Evolutionary conservation across 257 asterid species (phyloP).

Genomic region (Fraxinus cuspidata): DNA sequence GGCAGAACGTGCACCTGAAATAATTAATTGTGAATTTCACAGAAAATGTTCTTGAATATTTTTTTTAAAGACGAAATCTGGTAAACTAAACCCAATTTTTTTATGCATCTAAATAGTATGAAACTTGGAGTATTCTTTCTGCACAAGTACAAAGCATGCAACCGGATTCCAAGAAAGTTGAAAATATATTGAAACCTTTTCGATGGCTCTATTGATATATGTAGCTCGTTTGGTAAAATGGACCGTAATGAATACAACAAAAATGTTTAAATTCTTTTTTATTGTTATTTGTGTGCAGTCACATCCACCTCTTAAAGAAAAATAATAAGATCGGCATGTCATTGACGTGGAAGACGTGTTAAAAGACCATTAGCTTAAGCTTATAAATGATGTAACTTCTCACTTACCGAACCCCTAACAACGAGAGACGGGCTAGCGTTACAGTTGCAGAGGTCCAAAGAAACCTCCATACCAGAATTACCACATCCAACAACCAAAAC

Average conservation of each 20-base stretch:
- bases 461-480: slow-evolving; percentile 54
- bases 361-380: neutral
- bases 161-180: slow-evolving; percentile 2
- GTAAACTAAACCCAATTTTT: no score
- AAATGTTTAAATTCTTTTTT: no score
- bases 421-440: slow-evolving; percentile 43
- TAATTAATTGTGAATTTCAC: neutral
- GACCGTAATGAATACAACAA: no score
- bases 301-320: neutral
- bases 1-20: slow-evolving; percentile 45
- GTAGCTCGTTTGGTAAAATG: no score
- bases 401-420: slow-evolving; percentile 41
- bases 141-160: neutral
- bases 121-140: neutral
- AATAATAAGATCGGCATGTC: neutral
- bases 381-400: neutral
- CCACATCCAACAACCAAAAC: slow-evolving; percentile 58
- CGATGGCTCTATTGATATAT: no score
- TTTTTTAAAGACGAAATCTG: no score
- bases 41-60: neutral
- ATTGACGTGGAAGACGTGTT: neutral
- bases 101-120: neutral
- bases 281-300: no score
- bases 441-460: slow-evolving; percentile 43
- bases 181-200: neutral